Conservation (phyloP, 2,329 filamentous ascomycete species). For the Trichoderma polysporum region DNA sequence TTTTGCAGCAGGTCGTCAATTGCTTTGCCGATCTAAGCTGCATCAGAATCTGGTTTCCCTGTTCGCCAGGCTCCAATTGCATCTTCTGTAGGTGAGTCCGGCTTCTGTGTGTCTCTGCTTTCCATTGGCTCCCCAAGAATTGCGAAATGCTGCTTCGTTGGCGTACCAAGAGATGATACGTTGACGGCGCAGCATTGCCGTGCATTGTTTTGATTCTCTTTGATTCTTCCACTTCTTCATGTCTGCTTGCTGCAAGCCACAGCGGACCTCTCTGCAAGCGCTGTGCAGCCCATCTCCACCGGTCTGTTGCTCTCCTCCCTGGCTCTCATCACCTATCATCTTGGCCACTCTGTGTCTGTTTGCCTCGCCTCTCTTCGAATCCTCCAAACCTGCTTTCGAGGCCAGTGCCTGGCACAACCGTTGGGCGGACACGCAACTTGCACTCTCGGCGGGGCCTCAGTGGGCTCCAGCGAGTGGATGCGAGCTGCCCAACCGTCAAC, state of each 20-base stretch:
- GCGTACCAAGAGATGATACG: neutral
- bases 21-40: neutral
- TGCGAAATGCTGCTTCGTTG: neutral
- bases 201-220: neutral
- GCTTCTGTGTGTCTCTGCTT: neutral
- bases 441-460: neutral
- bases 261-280: slow-evolving; percentile 3
- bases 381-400: slow-evolving; percentile 5
- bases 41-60: neutral
- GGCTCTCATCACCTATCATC: neutral
- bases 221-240: neutral
- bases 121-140: neutral
- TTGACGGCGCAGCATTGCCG: neutral
- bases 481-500: slow-evolving; percentile 15
- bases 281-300: slow-evolving; percentile 12
- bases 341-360: neutral
- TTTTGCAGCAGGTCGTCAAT: neutral
- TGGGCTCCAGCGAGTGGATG: neutral
- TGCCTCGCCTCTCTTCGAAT: no score
- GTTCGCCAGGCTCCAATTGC: neutral
- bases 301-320: neutral
- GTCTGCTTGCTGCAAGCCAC: neutral
- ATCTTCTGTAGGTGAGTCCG: neutral
- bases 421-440: neutral
- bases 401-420: slow-evolving; percentile 1